Evolutionary conservation across 371 early-diverging fungal genomes (phyloP), one percentile per base, ranked within the genome.

Genomic region (Mucor lusitanicus): DNA sequence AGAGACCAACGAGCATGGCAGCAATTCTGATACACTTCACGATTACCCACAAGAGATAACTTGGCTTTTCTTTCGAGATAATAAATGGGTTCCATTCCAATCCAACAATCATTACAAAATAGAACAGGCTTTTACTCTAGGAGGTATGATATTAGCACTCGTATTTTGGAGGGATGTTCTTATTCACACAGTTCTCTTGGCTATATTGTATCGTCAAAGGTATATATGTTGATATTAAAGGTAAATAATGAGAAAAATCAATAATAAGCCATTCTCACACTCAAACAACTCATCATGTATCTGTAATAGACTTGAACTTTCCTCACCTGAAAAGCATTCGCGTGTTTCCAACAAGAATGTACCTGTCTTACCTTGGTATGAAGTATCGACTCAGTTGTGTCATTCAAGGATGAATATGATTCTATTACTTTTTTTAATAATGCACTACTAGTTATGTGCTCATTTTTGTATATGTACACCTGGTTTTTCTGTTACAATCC

Each of bases 221-320:
- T 32, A 80, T 83, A 23, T 83, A 83, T 64, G 83, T 83, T n/a
- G 83, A 83, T 58, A 78, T 83, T 30, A 77, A 77, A 73, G 82
- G 82, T 74, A 72, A 7, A 61, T 19, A 30, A 30, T 40, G 15
- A 58, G 3, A 59, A 40, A 11, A 21, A 12, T 11, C 12, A 44
- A 27, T 2, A 25, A 60, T 42, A 30, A 42, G 15, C 37, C 12
- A 42, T 44, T 44, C 44, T 44, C 15, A 42, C 19, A 13, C 19
- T 27, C 32, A 25, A 53, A 15, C 0, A 12, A 42, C 25, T 53
- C n/a, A 61, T 11, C 42, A 59, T 27, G n/a, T 61, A 11, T 33
- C 8, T 33, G 1, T 23, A 9, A 33, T 70, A 82, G 83, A 83
- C 48, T 46, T 67, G 35, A 78, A 80, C 57, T 83, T 83, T 61